Evolutionary conservation across 352 stramenopile genomes (phyloP).

Genomic region (Halophytophthora batemanensis): DNA sequence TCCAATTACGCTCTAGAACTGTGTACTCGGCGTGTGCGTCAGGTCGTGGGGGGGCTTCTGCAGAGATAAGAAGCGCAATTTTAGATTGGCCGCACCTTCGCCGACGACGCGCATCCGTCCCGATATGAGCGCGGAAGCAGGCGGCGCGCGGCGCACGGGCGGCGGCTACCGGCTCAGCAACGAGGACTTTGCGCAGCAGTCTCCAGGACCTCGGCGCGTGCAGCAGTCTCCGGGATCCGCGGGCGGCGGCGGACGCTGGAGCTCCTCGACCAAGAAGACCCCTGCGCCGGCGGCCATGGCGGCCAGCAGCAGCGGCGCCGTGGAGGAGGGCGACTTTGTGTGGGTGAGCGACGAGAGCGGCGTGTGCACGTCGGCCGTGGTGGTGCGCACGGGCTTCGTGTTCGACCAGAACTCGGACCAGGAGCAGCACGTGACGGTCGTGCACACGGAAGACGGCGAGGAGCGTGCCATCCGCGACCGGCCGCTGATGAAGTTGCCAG

Average conservation of each 20-base stretch:
- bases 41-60: too few species aligned
- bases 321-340: constrained; percentile 69
- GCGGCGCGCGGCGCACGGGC: constrained; percentile 2
- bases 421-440: constrained; percentile 67
- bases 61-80: too few species aligned
- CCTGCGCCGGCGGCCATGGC: not conserved
- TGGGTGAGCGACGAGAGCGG: constrained; percentile 57
- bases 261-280: constrained; percentile 11
- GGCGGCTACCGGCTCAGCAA: constrained; percentile 22
- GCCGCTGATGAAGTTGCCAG: constrained; percentile 53
- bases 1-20: too few species aligned
- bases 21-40: too few species aligned
- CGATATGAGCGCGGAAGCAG: constrained; percentile 27
- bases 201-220: not conserved
- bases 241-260: constrained; percentile 1
- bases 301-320: constrained; percentile 3
- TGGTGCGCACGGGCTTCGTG: constrained; percentile 60
- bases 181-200: constrained; percentile 7
- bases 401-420: constrained; percentile 57
- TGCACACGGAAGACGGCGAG: constrained; percentile 82
- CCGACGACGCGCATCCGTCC: too few species aligned
- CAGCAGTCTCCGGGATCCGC: constrained; percentile 4
- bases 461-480: constrained; percentile 67
- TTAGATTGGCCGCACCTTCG: too few species aligned
- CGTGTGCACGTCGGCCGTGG: constrained; percentile 51